These are phyloP conservation scores for Cyamopsis tetragonoloba DNA, from an alignment of 306 rosid genomes.

Conservation along the genomic window DNA sequence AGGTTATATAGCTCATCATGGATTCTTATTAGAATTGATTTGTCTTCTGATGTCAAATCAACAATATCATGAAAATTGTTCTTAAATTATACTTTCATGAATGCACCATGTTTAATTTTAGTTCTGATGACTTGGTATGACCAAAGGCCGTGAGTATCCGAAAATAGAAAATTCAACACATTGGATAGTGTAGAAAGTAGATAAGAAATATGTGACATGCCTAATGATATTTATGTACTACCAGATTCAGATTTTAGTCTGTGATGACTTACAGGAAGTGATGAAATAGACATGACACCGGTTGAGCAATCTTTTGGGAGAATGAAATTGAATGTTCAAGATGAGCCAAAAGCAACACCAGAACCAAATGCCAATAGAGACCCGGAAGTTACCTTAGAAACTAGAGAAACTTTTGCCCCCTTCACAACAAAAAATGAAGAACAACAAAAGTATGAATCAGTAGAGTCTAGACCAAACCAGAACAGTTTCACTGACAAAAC, in stretches of 20 bases:
- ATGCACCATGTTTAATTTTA: neutral
- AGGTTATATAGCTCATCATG: neutral
- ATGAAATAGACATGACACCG: slow-evolving; percentile 30
- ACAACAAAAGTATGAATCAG: neutral
- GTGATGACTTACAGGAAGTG: slow-evolving; percentile 28
- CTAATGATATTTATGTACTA: neutral
- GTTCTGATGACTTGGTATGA: neutral
- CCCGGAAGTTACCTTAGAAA: slow-evolving; percentile 15
- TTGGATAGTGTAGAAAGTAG: neutral
- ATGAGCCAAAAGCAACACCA: slow-evolving; percentile 13
- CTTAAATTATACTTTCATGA: neutral
- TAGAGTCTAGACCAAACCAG: too few relatives aligned
- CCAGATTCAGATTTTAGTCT: neutral
- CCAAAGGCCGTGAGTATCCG: neutral
- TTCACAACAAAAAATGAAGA: neutral
- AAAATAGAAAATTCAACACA: neutral
- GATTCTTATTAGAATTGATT: neutral
- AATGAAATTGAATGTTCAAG: slow-evolving; percentile 42
- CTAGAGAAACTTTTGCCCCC: neutral
- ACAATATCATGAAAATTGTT: neutral
- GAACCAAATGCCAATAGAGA: neutral
- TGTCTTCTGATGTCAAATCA: neutral
- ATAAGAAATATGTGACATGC: neutral
- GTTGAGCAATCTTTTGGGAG: slow-evolving; percentile 36
- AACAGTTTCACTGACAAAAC: too few relatives aligned